Conservation (phyloP, 441 rosid species). For the Manihot esculenta region DNA sequence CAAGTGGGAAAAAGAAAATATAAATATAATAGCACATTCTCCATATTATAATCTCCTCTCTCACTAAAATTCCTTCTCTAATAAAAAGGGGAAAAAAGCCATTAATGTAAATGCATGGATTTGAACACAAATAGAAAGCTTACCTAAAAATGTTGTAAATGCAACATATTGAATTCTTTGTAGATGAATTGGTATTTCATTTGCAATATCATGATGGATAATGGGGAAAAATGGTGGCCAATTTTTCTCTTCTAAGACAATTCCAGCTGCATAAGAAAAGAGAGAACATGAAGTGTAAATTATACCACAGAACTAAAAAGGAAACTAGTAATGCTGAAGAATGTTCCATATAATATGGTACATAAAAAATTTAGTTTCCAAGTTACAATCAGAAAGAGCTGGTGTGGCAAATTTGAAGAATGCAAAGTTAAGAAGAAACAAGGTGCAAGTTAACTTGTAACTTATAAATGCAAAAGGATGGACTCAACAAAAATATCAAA, state of each 20-base stretch:
- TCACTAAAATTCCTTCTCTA: neutral
- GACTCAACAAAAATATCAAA: neutral
- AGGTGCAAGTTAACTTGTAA: neutral
- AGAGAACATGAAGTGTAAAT: slow-evolving; percentile 15
- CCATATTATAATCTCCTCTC: neutral
- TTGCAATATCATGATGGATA: slow-evolving; percentile 90
- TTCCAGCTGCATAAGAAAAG: slow-evolving; percentile 63
- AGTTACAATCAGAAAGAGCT: neutral
- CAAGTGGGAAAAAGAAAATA: too few species aligned
- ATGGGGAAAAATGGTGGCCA: slow-evolving; percentile 95
- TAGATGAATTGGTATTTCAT: slow-evolving; percentile 80
- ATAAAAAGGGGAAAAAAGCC: neutral
- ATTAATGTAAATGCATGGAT: neutral
- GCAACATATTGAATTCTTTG: slow-evolving; percentile 86
- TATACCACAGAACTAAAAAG: neutral
- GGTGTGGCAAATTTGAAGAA: neutral
- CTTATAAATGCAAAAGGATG: neutral
- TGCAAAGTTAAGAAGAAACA: slow-evolving; percentile 6
- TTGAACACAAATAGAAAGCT: neutral
- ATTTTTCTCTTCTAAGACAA: slow-evolving; percentile 79
- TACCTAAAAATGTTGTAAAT: slow-evolving; percentile 77
- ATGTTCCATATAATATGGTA: neutral
- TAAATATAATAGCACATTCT: neutral
- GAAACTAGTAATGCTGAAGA: slow-evolving; percentile 1
- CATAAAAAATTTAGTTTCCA: neutral